A percentile compares a stretch with the other conserved stretches of the same genome.
phyloP scores from a whole-genome alignment of 768 basidiomycete genomes.

The Cystobasidiopsis lactophilus region DNA sequence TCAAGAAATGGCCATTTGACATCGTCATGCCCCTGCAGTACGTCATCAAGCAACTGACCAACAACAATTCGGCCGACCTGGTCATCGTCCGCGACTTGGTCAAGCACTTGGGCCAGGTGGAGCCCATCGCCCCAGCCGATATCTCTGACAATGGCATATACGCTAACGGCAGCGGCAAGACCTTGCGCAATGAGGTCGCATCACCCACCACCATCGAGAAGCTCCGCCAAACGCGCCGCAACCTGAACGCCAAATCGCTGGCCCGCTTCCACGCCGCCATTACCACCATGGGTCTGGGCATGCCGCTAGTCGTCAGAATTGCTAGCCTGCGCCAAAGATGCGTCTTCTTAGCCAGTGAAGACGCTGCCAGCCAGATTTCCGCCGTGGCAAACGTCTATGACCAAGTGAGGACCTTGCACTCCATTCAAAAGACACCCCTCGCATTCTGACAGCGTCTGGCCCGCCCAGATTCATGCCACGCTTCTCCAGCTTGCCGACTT shows the following conservation, averaged over 20 bases:
- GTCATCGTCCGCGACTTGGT: conserved; percentile 80
- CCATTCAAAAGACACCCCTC: too few relatives aligned
- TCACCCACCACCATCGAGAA: conserved; percentile 20
- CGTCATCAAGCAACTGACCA: conserved; percentile 69
- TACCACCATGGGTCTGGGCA: conserved; percentile 36
- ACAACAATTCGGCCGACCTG: conserved; percentile 63
- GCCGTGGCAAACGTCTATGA: conserved; percentile 72
- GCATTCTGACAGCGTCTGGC: conserved; percentile 6
- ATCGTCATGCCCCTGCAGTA: conserved; percentile 44
- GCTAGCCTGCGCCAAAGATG: conserved; percentile 77
- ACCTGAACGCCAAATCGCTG: conserved; percentile 21
- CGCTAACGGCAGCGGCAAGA: conserved; percentile 77
- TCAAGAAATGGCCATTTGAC: conserved; percentile 58
- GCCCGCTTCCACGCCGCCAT: conserved; percentile 23
- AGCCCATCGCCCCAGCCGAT: conserved; percentile 48
- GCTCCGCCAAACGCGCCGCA: background rate
- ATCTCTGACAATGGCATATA: conserved; percentile 67
- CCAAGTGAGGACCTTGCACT: conserved; percentile 37
- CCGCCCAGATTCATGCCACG: conserved; percentile 59
- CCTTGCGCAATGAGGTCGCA: conserved; percentile 58
- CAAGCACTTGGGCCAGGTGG: conserved; percentile 84
- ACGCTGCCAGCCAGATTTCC: conserved; percentile 52
- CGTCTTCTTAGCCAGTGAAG: conserved; percentile 37
- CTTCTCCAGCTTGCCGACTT: conserved; percentile 80
- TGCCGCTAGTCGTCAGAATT: conserved; percentile 74